Conservation (phyloP, 202 grass and related monocot species). For the Musa balbisiana region DNA sequence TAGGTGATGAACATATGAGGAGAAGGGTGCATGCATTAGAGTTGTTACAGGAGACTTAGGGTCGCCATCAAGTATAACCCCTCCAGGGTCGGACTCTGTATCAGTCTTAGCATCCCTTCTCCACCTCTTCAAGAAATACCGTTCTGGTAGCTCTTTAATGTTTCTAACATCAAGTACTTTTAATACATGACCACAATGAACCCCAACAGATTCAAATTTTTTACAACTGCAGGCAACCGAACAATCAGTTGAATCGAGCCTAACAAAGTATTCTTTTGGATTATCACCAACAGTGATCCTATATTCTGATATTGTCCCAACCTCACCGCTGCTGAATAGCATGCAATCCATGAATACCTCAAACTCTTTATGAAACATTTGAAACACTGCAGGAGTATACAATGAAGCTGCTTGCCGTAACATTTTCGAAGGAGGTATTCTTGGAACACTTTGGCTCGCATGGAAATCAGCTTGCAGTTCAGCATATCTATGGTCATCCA, state of each 20-base stretch:
- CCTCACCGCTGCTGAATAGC: constrained; percentile 17
- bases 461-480: constrained; percentile 35
- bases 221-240: constrained; percentile 29
- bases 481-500: constrained; percentile 38
- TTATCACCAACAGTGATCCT: constrained; percentile 25
- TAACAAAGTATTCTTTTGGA: constrained; percentile 29
- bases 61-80: background rate
- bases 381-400: constrained; percentile 39
- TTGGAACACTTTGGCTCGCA: constrained; percentile 34
- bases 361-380: constrained; percentile 42
- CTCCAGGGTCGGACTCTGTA: constrained; percentile 6
- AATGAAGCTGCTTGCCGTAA: constrained; percentile 32
- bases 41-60: constrained; percentile 2
- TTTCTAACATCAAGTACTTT: constrained; percentile 36
- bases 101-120: constrained; percentile 12
- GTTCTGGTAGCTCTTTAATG: constrained; percentile 25
- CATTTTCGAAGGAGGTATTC: constrained; percentile 38
- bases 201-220: constrained; percentile 28
- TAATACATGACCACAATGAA: constrained; percentile 22
- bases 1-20: constrained; percentile 9
- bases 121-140: constrained; percentile 26
- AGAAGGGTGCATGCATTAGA: background rate
- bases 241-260: constrained; percentile 33
- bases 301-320: constrained; percentile 29
- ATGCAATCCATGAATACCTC: constrained; percentile 37